Percentiles rank a stretch among this genome's conserved stretches.
Conservation (phyloP, 1,284 basidiomycete genomes). For the Trametes pubescens region DNA sequence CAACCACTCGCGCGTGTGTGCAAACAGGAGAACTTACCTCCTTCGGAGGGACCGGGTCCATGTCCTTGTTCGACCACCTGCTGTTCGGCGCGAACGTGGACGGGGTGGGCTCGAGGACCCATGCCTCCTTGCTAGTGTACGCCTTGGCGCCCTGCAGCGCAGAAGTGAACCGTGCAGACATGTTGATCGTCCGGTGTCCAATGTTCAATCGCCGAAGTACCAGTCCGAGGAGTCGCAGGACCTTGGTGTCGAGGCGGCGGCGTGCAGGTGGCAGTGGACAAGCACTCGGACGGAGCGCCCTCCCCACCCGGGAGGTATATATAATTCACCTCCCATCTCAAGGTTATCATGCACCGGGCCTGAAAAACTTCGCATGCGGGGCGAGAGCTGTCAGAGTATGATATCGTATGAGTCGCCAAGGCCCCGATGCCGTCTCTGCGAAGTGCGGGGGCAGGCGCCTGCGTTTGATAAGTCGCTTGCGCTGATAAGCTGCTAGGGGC, state of each 20-base stretch:
- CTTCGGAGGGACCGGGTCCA: constrained; percentile 72
- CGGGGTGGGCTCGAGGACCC: constrained; percentile 57
- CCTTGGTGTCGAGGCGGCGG: constrained; percentile 4
- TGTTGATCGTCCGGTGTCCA: neutral
- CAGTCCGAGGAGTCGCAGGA: too few species aligned
- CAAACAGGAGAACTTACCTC: constrained; percentile 24
- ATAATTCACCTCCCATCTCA: neutral
- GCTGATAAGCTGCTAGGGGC: constrained; percentile 19
- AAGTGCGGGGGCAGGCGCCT: constrained; percentile 15
- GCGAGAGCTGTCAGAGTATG: neutral
- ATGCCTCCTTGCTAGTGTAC: constrained; percentile 44
- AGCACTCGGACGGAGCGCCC: constrained; percentile 10
- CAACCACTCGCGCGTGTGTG: constrained; percentile 12
- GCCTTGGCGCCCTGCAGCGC: constrained; percentile 20
- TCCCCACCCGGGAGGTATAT: constrained; percentile 8
- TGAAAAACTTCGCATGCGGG: constrained; percentile 24
- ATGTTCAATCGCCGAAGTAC: neutral
- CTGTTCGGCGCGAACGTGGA: constrained; percentile 59
- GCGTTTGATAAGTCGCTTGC: constrained; percentile 22
- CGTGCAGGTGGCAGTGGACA: constrained; percentile 2
- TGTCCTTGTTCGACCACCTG: constrained; percentile 77
- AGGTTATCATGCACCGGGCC: constrained; percentile 20
- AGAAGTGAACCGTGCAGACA: neutral
- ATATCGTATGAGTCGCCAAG: neutral
- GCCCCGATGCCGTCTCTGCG: neutral